phyloP scores from a whole-genome alignment of 768 basidiomycete genomes.

The Calocera viscosa region DNA sequence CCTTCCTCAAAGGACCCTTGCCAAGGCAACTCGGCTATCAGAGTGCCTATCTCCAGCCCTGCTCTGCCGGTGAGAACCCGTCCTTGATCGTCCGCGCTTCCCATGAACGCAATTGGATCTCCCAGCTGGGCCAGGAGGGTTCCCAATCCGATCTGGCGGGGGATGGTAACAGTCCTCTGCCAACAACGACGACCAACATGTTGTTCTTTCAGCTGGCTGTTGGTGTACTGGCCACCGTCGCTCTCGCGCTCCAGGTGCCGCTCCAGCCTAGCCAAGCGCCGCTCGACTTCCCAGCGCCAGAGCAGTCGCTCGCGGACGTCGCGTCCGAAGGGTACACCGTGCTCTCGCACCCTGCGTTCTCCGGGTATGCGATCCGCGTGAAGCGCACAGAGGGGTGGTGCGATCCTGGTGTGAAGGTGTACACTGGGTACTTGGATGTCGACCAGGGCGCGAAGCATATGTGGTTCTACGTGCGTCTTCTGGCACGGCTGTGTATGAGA shows the following conservation, averaged over 20 bases:
- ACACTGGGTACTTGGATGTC: constrained; percentile 14
- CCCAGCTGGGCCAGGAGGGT: background rate
- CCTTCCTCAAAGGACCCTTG: too few species aligned
- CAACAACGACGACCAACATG: background rate
- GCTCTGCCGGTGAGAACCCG: constrained; percentile 5
- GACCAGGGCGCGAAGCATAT: constrained; percentile 15
- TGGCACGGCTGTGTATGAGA: background rate
- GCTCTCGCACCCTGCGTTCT: constrained; percentile 36
- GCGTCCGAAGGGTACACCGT: constrained; percentile 26
- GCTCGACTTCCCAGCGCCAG: background rate
- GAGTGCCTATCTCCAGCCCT: background rate
- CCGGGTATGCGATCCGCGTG: constrained; percentile 32
- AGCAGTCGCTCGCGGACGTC: background rate
- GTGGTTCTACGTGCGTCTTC: constrained; percentile 8
- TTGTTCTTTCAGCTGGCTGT: background rate
- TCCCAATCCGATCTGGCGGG: background rate
- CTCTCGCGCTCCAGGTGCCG: background rate
- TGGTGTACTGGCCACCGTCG: background rate
- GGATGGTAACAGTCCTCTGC: too few species aligned
- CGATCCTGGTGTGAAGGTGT: constrained; percentile 7
- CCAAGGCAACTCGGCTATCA: too few species aligned
- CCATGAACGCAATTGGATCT: background rate
- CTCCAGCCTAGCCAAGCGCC: background rate
- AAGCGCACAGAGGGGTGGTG: constrained; percentile 23
- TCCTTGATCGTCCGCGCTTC: background rate